phyloP scores from a whole-genome alignment of 768 basidiomycete species.

The Trichaptum fuscoviolaceum region DNA sequence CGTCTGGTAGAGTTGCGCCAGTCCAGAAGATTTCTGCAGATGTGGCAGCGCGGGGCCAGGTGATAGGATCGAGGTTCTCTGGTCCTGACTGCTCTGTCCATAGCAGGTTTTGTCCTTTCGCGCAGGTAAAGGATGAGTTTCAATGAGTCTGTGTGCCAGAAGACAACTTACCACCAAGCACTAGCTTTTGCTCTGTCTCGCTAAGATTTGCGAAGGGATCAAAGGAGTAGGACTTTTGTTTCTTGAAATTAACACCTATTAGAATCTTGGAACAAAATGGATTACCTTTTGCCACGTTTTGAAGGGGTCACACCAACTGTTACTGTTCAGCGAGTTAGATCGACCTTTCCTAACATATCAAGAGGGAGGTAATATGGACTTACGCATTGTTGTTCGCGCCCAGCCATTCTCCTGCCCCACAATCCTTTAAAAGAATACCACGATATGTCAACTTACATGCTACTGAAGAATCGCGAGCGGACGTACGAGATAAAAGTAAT shows the following conservation, averaged over 20 bases:
- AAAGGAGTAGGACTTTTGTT: constrained; percentile 38
- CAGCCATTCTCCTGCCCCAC: constrained; percentile 46
- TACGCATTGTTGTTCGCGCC: constrained; percentile 29
- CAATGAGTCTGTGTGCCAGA: not conserved
- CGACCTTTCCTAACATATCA: not conserved
- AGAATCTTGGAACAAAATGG: constrained; percentile 8
- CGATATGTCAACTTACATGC: not conserved
- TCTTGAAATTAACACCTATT: constrained; percentile 19
- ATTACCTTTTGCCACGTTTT: constrained; percentile 46
- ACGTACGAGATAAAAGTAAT: constrained; percentile 49
- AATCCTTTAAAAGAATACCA: constrained; percentile 25
- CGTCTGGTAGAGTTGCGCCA: constrained; percentile 29
- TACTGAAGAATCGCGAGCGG: not conserved
- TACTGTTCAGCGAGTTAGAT: constrained; percentile 18
- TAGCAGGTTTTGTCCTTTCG: constrained; percentile 54
- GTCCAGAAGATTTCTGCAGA: constrained; percentile 79
- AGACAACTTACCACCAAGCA: constrained; percentile 34
- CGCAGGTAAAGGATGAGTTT: constrained; percentile 1
- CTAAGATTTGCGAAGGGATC: constrained; percentile 43
- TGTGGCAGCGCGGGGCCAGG: constrained; percentile 69
- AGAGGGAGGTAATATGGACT: constrained; percentile 1
- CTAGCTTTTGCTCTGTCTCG: constrained; percentile 27
- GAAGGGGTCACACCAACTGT: constrained; percentile 47
- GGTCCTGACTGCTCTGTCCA: constrained; percentile 73
- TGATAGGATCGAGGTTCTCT: constrained; percentile 58